Evolutionary conservation across 495 filamentous ascomycete species (phyloP).

Genomic region (Neurospora sp.): DNA sequence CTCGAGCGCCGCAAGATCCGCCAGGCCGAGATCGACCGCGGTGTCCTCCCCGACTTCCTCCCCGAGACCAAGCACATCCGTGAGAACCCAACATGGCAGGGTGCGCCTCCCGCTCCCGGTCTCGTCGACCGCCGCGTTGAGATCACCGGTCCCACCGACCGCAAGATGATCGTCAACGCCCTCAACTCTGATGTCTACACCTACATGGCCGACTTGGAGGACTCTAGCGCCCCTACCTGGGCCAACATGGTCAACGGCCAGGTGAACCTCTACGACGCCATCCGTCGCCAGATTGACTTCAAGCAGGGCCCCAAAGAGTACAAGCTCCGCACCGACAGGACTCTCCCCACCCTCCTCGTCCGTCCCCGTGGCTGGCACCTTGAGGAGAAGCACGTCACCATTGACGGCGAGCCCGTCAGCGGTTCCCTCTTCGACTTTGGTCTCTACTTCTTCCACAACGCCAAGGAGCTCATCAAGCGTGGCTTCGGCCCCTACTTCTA

Average conservation of each 20-base stretch:
- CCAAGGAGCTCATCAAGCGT: constrained; percentile 71
- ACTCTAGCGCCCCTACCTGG: constrained; percentile 96
- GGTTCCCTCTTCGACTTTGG: constrained; percentile 95
- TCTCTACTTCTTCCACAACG: constrained; percentile 99
- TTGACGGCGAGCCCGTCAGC: constrained; percentile 92
- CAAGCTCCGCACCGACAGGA: constrained; percentile 83
- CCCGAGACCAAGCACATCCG: constrained; percentile 94
- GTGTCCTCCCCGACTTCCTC: constrained; percentile 85
- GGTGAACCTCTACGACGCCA: constrained; percentile 95
- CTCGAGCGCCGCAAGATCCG: constrained; percentile 77
- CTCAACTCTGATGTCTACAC: constrained; percentile 97
- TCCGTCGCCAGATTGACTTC: constrained; percentile 92
- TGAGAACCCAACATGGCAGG: constrained; percentile 89
- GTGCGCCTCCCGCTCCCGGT: constrained; percentile 85
- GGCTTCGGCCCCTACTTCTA: constrained; percentile 97
- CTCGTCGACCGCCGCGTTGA: constrained; percentile 93
- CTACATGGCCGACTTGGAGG: constrained; percentile 99
- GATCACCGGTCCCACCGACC: constrained; percentile 95
- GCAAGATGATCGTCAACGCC: constrained; percentile 99
- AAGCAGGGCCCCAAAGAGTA: constrained; percentile 93
- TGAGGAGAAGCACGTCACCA: constrained; percentile 96
- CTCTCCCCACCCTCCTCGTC: constrained; percentile 72
- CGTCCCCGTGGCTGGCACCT: constrained; percentile 90
- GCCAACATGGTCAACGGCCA: constrained; percentile 99
- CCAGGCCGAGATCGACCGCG: constrained; percentile 92